These are phyloP conservation scores for Oryza officinalis DNA, from an alignment of 176 grass and related monocot genomes.

Conservation along the genomic window DNA sequence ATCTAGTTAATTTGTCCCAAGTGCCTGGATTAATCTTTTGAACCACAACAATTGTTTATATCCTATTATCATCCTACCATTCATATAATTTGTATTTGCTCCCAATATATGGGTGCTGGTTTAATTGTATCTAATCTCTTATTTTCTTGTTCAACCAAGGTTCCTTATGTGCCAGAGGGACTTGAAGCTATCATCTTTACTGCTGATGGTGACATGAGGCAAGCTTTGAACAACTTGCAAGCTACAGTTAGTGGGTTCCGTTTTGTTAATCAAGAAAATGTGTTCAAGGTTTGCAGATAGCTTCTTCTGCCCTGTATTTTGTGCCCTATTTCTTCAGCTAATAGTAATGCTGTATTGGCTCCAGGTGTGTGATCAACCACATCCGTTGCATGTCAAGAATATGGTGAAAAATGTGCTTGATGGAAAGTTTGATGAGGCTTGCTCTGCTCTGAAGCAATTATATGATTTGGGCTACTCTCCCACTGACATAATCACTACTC, in stretches of 20 bases:
- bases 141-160: slow-evolving; percentile 51
- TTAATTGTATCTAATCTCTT: slow-evolving; percentile 7
- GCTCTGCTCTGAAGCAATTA: slow-evolving; percentile 76
- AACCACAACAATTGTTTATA: neutral
- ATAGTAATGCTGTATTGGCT: slow-evolving; percentile 7
- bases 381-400: slow-evolving; percentile 88
- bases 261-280: slow-evolving; percentile 96
- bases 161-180: slow-evolving; percentile 86
- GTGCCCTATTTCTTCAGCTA: slow-evolving; percentile 1
- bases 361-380: slow-evolving; percentile 93
- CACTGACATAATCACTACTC: slow-evolving; percentile 93
- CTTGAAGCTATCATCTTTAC: slow-evolving; percentile 98
- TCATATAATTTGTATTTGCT: neutral
- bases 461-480: slow-evolving; percentile 94
- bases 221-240: slow-evolving; percentile 97
- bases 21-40: neutral
- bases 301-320: neutral
- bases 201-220: slow-evolving; percentile 97
- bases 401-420: slow-evolving; percentile 87
- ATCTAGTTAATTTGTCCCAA: neutral
- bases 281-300: slow-evolving; percentile 67
- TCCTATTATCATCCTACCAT: neutral
- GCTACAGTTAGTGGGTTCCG: slow-evolving; percentile 87
- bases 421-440: slow-evolving; percentile 82
- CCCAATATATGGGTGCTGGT: neutral